Evolutionary conservation across 306 rosid genomes (phyloP).

Genomic region (Malus sylvestris): DNA sequence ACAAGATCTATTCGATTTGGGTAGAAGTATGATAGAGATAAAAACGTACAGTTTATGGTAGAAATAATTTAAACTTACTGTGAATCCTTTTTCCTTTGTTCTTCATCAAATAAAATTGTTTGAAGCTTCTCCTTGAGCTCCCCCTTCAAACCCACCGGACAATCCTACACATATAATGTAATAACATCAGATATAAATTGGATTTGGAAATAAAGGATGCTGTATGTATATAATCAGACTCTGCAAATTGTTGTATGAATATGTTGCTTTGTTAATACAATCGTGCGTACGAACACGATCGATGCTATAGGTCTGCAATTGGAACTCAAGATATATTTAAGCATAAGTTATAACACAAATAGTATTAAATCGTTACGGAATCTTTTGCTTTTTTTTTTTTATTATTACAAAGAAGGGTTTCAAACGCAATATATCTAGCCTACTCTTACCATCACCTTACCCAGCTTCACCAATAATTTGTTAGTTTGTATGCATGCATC

Average conservation of each 20-base stretch:
- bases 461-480: background rate
- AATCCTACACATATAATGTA: constrained; percentile 27
- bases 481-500: constrained; percentile 4
- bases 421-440: background rate
- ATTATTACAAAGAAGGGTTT: too few relatives aligned
- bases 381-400: too few relatives aligned
- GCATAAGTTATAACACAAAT: background rate
- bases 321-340: background rate
- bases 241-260: background rate
- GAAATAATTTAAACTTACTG: constrained; percentile 35
- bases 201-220: background rate
- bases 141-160: constrained; percentile 46
- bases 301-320: background rate
- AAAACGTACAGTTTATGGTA: background rate
- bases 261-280: background rate
- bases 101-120: constrained; percentile 59
- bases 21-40: background rate
- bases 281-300: background rate
- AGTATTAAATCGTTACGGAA: background rate
- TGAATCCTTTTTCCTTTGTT: constrained; percentile 50
- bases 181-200: background rate
- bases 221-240: background rate
- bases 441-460: background rate
- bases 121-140: constrained; percentile 63
- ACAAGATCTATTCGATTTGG: background rate